Evolutionary conservation across 495 filamentous ascomycete species (phyloP).

Genomic region (Lichenothelia convexa): DNA sequence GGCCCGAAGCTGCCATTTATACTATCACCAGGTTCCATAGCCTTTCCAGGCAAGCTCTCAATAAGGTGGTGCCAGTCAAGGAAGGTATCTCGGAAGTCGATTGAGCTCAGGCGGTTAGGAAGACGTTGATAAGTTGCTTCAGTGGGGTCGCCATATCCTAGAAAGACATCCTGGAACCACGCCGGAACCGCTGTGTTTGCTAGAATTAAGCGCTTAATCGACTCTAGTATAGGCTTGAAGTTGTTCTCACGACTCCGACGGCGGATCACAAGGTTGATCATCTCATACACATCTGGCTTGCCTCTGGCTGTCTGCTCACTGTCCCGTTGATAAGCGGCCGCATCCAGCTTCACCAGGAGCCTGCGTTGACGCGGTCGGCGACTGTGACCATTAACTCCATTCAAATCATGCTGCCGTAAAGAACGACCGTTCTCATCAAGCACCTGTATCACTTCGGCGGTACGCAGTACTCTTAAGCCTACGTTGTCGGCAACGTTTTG

Average conservation of each 20-base stretch:
- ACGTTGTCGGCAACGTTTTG: constrained; percentile 35
- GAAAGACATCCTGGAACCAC: constrained; percentile 92
- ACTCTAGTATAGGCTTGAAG: constrained; percentile 85
- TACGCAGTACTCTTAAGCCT: constrained; percentile 53
- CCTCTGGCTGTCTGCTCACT: constrained; percentile 41
- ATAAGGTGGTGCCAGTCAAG: constrained; percentile 88
- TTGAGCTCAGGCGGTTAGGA: constrained; percentile 50
- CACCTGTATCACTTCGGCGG: constrained; percentile 74
- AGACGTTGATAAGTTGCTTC: constrained; percentile 73
- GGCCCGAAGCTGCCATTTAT: constrained; percentile 60
- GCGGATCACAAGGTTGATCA: constrained; percentile 72
- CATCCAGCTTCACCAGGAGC: constrained; percentile 67
- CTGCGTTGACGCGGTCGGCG: constrained; percentile 40
- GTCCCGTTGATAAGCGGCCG: constrained; percentile 60
- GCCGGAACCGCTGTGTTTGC: constrained; percentile 72
- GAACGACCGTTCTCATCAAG: constrained; percentile 72
- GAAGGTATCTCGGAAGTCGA: constrained; percentile 91
- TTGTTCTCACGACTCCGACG: constrained; percentile 86
- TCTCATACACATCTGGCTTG: constrained; percentile 62
- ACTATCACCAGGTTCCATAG: constrained; percentile 54
- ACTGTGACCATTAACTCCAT: constrained; percentile 32
- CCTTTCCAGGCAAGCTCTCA: constrained; percentile 70
- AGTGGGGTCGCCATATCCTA: constrained; percentile 86
- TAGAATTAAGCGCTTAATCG: constrained; percentile 69
- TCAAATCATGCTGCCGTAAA: constrained; percentile 39